Percentiles rank a stretch among this genome's conserved stretches.
Conservation (phyloP, 208 protist species). For the Leptomonas pyrrhocoris region DNA sequence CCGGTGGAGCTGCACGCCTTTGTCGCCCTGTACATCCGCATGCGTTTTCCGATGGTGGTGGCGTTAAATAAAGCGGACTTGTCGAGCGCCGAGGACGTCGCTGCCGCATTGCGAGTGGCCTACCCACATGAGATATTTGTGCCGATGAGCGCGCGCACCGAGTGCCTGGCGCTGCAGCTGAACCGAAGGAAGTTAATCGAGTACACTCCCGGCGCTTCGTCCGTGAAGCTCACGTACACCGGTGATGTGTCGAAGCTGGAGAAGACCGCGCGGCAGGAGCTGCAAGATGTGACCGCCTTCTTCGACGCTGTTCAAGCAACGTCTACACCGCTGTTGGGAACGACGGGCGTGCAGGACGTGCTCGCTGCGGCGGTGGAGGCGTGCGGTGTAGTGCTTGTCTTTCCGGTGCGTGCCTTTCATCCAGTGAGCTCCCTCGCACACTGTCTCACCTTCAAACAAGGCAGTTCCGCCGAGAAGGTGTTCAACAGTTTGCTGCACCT, state of each 20-base stretch:
- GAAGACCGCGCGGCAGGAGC: conserved; percentile 29
- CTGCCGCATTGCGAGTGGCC: conserved; percentile 38
- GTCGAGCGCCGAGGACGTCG: conserved; percentile 46
- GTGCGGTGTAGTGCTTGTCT: conserved; percentile 59
- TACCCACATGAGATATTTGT: conserved; percentile 83
- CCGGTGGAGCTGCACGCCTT: conserved; percentile 85
- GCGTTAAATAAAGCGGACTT: conserved; percentile 94
- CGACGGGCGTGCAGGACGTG: conserved; percentile 87
- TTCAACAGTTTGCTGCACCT: conserved; percentile 68
- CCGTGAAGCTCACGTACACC: conserved; percentile 20
- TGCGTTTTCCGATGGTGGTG: conserved; percentile 92
- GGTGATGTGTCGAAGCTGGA: conserved; percentile 28
- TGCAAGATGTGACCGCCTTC: conserved; percentile 39
- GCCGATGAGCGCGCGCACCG: conserved; percentile 74
- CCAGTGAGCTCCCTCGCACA: conserved; percentile 63
- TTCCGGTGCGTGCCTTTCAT: conserved; percentile 65
- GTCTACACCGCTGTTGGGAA: conserved; percentile 13
- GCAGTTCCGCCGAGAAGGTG: conserved; percentile 70
- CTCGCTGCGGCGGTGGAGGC: conserved; percentile 66
- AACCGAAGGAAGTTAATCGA: conserved; percentile 54
- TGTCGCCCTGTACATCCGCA: conserved; percentile 87
- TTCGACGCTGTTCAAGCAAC: conserved; percentile 20
- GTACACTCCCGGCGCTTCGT: conserved; percentile 61
- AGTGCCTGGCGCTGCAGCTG: conserved; percentile 77
- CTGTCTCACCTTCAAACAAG: conserved; percentile 75